A percentile compares a stretch with the other conserved stretches of the same genome.
Evolutionary conservation across 2,329 filamentous ascomycete genomes (phyloP).

Genomic region (Fusarium lyarnte): DNA sequence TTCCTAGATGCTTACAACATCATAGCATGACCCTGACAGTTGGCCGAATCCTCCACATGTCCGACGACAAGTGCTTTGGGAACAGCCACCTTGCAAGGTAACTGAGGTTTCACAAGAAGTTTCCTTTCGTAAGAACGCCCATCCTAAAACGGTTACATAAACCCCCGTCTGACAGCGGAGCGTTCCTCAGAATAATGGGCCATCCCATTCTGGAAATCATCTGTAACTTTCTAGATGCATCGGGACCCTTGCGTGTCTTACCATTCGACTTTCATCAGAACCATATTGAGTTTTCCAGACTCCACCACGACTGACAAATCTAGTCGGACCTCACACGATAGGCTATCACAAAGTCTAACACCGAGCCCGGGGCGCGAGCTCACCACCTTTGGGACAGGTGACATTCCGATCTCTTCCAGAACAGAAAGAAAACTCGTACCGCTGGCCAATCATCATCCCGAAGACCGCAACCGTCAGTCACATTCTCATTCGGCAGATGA

Average conservation of each 20-base stretch:
- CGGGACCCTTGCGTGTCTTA: background rate
- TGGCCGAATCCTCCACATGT: background rate
- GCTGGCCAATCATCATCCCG: background rate
- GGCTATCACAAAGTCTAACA: background rate
- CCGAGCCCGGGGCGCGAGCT: background rate
- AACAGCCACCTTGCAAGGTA: background rate
- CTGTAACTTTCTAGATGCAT: background rate
- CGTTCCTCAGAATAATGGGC: background rate
- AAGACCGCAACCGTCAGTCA: slow-evolving; percentile 3
- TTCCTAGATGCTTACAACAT: background rate
- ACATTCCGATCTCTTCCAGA: background rate
- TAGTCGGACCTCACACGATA: background rate
- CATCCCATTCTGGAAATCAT: accelerated
- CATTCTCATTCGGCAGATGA: background rate
- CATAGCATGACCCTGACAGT: accelerated
- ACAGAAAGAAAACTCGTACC: background rate
- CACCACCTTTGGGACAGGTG: background rate
- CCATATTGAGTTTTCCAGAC: background rate
- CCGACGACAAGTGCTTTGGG: too few species aligned
- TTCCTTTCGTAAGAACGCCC: accelerated
- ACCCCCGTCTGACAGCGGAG: background rate
- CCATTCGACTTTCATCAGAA: accelerated
- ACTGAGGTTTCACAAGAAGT: background rate
- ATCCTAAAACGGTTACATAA: background rate
- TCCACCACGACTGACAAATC: background rate